Percentiles rank a stretch among this genome's conserved stretches.
Evolutionary conservation across 2,329 filamentous ascomycete genomes (phyloP).

Genomic region (Lasiodiplodia hormozganensis): DNA sequence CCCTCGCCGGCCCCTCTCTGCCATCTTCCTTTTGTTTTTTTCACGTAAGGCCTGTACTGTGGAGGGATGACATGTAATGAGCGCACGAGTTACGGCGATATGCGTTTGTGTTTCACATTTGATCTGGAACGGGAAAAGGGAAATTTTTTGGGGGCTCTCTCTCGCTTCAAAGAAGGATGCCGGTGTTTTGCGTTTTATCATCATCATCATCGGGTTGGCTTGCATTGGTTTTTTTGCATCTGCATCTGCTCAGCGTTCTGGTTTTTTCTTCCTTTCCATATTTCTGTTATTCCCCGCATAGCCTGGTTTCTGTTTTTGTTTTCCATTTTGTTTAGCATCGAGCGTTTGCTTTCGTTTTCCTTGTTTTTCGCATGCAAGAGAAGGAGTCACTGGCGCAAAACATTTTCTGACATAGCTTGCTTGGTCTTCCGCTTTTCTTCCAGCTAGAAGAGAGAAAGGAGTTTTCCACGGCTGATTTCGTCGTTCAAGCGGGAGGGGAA

Average conservation of each 20-base stretch:
- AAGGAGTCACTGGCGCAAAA: background rate
- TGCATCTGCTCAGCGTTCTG: slow-evolving; percentile 17
- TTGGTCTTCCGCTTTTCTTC: slow-evolving; percentile 2
- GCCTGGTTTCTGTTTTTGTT: background rate
- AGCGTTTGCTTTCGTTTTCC: background rate
- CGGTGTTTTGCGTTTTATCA: slow-evolving; percentile 18
- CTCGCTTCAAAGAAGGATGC: slow-evolving; percentile 13
- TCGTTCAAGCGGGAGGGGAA: background rate
- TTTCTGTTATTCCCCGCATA: background rate
- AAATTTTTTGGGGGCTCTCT: background rate
- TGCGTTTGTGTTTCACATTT: slow-evolving; percentile 11
- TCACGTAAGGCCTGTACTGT: slow-evolving; percentile 18
- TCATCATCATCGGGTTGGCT: background rate
- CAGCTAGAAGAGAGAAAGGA: no score
- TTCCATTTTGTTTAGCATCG: background rate
- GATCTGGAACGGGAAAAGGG: slow-evolving; percentile 3
- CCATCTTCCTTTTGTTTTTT: slow-evolving; percentile 6
- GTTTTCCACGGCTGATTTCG: background rate
- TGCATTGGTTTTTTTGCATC: slow-evolving; percentile 17
- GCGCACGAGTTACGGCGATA: slow-evolving; percentile 26
- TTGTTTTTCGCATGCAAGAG: background rate
- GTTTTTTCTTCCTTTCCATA: background rate
- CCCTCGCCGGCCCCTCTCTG: background rate
- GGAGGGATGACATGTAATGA: slow-evolving; percentile 23
- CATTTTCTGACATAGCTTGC: background rate